Base-by-base conservation (phyloP, 768 basidiomycete genomes). In the Sporobolomyces roseus region DNA sequence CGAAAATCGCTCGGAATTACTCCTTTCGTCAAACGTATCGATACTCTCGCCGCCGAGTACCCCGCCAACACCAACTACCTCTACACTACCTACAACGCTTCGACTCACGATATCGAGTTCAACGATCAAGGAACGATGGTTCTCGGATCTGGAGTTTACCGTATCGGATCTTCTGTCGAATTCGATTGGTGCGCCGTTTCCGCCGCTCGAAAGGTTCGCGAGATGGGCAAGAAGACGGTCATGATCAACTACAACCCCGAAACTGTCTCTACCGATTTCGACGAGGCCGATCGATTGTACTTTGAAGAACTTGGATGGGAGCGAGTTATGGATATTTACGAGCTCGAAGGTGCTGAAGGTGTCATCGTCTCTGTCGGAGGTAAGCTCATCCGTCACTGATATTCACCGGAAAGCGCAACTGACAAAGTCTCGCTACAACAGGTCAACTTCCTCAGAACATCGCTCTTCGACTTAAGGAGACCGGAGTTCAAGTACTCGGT, bases 181-280 rank as follows among this genome's bases (percentile, higher is more conserved):
- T 98, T 99, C 80, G 94, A 98, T 78, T 99, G 94, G 94, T 98
- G 94, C 79, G 96, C 94, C 21, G 94, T 99, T 61, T 88, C 93
- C 55, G 92, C 93, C 36, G 98, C 98, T 77, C 83, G 94, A 74
- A 98, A 96, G 0, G 83, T 99, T 33, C 91, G 93, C 72, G 90
- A 94, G n/a, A 87, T 90, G 76, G 93, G 93, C 23, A 81, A 92
- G 55, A 91, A 90, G 70, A 98, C 94, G 6, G 86, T 98, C 79
- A 99, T 98, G 94, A 89, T 98, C 81, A 98, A 99, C 81, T 98
- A 98, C 81, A 98, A 99, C 79, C 96, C 94, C 19, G 94, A 98
- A 81, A 99, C 96, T 2, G 96, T 99, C 79, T 92, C 90, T 76
- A 97, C 96, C 36, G 94, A 98, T 79, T 98, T 97, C 80, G 96